A percentile compares a stretch with the other conserved stretches of the same genome.
phyloP scores from a whole-genome alignment of 73 alveolate species.

The Stentor coeruleus region DNA sequence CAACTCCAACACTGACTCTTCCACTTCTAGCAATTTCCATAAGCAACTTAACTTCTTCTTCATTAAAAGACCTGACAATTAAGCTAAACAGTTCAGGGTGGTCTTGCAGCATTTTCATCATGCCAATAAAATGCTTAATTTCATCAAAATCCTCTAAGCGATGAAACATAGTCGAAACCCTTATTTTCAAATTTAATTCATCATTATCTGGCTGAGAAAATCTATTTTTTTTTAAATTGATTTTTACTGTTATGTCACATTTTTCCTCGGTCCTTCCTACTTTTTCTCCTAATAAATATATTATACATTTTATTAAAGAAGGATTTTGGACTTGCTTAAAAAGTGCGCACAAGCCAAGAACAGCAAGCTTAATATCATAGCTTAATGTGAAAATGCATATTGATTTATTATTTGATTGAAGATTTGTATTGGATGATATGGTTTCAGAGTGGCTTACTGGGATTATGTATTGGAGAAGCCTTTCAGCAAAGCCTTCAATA shows the following conservation, averaged over 20 bases:
- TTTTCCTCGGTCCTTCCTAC: background rate
- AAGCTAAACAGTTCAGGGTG: background rate
- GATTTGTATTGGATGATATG: no score
- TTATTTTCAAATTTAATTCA: background rate
- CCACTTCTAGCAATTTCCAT: background rate
- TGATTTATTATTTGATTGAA: no score
- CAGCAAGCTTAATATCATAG: background rate
- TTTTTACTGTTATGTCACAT: background rate
- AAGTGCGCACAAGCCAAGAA: background rate
- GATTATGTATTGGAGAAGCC: background rate
- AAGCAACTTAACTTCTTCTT: background rate
- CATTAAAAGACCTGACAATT: background rate
- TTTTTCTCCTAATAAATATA: background rate
- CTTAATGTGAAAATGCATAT: background rate
- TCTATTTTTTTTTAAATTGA: background rate
- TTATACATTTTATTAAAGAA: no score
- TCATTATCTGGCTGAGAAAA: background rate
- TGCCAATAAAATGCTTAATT: background rate
- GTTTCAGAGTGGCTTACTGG: no score
- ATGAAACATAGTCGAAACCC: slow-evolving; percentile 1
- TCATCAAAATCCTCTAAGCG: background rate
- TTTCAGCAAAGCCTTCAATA: background rate
- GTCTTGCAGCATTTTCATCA: background rate
- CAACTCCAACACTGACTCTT: background rate
- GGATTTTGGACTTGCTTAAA: no score